These are phyloP conservation scores for Solanum peruvianum DNA, from an alignment of 257 asterid species.

Conservation along the genomic window DNA sequence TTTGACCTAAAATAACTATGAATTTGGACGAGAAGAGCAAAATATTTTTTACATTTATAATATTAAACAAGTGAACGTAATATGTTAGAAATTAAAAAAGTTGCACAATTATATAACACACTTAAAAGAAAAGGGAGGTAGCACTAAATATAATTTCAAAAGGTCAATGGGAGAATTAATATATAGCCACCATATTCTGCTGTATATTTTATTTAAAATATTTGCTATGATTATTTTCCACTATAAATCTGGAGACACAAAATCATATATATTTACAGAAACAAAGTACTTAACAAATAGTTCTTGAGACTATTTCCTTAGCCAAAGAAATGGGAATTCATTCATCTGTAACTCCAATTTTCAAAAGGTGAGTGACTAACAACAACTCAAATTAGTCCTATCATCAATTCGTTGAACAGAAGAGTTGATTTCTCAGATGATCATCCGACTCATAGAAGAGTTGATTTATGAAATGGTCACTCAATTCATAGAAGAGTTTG, in stretches of 20 bases:
- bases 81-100: not conserved
- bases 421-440: not conserved
- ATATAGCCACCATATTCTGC: not conserved
- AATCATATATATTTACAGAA: not conserved
- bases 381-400: not conserved
- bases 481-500: no score
- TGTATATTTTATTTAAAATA: not conserved
- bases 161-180: not conserved
- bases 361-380: not conserved
- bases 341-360: not conserved
- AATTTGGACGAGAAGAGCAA: not conserved
- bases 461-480: no score
- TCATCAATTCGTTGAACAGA: not conserved
- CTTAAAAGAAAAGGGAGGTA: not conserved
- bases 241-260: not conserved
- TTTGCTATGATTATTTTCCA: not conserved
- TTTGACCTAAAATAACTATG: not conserved
- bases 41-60: not conserved
- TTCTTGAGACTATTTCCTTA: not conserved
- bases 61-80: not conserved
- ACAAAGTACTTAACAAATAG: not conserved
- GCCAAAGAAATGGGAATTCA: not conserved
- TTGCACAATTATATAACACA: not conserved
- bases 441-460: not conserved
- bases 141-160: not conserved